Evolutionary conservation across 1,284 basidiomycete species (phyloP).

Genomic region (Xerocomus nothofagi): DNA sequence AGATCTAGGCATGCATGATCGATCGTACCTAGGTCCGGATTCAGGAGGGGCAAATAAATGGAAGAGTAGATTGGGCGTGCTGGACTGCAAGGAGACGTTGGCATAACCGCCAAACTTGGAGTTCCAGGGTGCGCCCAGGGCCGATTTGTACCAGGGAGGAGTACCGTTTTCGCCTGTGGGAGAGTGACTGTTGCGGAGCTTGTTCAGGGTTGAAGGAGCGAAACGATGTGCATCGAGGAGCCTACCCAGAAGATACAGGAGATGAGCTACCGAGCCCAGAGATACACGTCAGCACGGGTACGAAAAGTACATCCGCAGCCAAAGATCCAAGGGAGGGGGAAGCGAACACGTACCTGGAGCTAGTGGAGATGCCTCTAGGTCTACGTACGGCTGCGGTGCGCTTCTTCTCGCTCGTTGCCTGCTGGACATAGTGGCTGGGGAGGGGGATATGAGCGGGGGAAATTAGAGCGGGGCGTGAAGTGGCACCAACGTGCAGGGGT

Average conservation of each 20-base stretch:
- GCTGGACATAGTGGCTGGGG: constrained; percentile 71
- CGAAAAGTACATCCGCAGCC: constrained; percentile 23
- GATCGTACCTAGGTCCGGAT: constrained; percentile 46
- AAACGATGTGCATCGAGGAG: constrained; percentile 24
- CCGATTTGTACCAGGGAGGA: constrained; percentile 35
- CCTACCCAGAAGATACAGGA: constrained; percentile 38
- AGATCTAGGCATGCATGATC: constrained; percentile 14
- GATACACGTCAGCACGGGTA: constrained; percentile 33
- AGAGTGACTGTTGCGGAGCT: constrained; percentile 30
- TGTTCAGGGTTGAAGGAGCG: constrained; percentile 27
- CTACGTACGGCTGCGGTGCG: constrained; percentile 57
- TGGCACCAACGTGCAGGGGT: constrained; percentile 74
- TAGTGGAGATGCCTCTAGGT: constrained; percentile 55
- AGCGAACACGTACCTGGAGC: constrained; percentile 41
- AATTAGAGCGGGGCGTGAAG: constrained; percentile 13
- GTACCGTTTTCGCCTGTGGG: constrained; percentile 26
- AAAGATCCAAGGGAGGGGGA: constrained; percentile 7
- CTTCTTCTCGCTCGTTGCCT: constrained; percentile 80
- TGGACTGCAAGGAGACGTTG: constrained; percentile 52
- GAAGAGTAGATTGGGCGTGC: constrained; percentile 61
- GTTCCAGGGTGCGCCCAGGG: constrained; percentile 33
- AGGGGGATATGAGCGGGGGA: constrained; percentile 25
- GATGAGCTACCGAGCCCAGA: constrained; percentile 26
- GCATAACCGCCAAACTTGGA: constrained; percentile 51
- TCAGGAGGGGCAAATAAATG: constrained; percentile 76